Evolutionary conservation across 805 yeast genomes (phyloP), one percentile per base, ranked within the genome.

Genomic region (Candida sonorensis): DNA sequence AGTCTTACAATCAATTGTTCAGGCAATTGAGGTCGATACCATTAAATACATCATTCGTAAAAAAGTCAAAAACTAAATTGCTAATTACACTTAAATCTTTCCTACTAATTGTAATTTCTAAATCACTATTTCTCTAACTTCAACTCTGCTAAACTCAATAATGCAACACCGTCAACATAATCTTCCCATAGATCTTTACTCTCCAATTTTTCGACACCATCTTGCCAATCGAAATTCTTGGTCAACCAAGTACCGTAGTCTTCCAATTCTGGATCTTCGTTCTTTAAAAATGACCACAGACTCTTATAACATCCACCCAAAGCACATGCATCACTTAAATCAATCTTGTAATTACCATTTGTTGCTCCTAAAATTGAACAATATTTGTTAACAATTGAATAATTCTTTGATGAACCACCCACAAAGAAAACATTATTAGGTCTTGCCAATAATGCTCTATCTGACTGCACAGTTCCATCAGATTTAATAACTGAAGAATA

Each of bases 281-380:
- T 68, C 35, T 59, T 59, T 33, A 50, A 41, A 36, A 53, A 57
- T 23, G 84, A 72, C 94, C 94, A 86, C 29, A 78, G 63, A 1
- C 95, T 90, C 51, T 83, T 81, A 59, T 70, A 83, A 26, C 94
- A 90, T 4, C 95, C 95, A 17, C 96, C 96, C 22, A 84, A 56
- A 0, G 95, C 96, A 66, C 96, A 87, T 1, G 95, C 92, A 57
- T 87, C 87, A 7, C 90, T 76, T 29, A 84, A 72, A 47, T 83
- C 87, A 23, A 81, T 77, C 38, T 75, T 72, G 52, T 58, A 83
- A 40, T 81, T 76, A 1, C 88, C 92, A 2, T 64, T 57, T 16
- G 61, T 50, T 0, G 83, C 76, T 5, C 87, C 88, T 22, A 87
- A 56, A 7, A 87, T 76, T 10, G 77, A 63, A 9, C 87, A 76